Percentiles rank a stretch among this genome's conserved stretches.
Conservation (phyloP, 2,329 filamentous ascomycete genomes). For the Atkinsonella hypoxylon region DNA sequence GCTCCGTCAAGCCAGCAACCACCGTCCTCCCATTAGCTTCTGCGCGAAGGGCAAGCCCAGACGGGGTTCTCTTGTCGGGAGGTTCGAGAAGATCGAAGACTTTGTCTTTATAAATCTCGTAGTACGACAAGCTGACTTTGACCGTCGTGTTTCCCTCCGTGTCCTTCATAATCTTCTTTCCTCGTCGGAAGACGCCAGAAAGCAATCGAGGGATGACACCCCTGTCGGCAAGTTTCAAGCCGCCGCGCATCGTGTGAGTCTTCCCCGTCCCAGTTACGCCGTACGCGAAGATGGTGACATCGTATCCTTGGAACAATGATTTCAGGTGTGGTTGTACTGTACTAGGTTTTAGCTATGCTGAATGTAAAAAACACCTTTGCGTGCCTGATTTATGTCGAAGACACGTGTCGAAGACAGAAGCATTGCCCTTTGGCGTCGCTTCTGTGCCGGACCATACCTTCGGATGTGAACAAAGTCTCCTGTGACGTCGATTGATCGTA, state of each 20-base stretch:
- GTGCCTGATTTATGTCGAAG: too few relatives aligned
- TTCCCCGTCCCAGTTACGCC: conserved; percentile 90
- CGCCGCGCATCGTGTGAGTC: conserved; percentile 92
- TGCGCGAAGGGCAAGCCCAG: conserved; percentile 69
- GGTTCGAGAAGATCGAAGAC: conserved; percentile 85
- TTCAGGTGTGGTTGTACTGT: conserved; percentile 81
- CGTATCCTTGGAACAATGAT: conserved; percentile 78
- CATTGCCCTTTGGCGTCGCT: background rate
- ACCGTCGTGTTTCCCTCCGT: conserved; percentile 57
- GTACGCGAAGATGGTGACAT: conserved; percentile 85
- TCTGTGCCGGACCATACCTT: conserved; percentile 46
- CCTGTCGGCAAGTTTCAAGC: conserved; percentile 71
- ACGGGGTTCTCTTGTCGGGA: conserved; percentile 71
- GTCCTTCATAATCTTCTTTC: conserved; percentile 77
- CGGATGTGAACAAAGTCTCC: conserved; percentile 76
- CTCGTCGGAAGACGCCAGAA: conserved; percentile 73
- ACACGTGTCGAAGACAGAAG: too few relatives aligned
- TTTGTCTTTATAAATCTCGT: conserved; percentile 95
- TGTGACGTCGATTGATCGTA: conserved; percentile 74
- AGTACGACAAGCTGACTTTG: conserved; percentile 72
- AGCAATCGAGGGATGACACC: conserved; percentile 80
- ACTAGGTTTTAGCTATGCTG: conserved; percentile 14
- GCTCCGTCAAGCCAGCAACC: conserved; percentile 75
- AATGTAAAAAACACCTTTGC: background rate
- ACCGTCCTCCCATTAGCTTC: conserved; percentile 81